A percentile compares a stretch with the other conserved stretches of the same genome.
Evolutionary conservation across 129 eudicot genomes (phyloP).

Genomic region (Flaveria bidentis): DNA sequence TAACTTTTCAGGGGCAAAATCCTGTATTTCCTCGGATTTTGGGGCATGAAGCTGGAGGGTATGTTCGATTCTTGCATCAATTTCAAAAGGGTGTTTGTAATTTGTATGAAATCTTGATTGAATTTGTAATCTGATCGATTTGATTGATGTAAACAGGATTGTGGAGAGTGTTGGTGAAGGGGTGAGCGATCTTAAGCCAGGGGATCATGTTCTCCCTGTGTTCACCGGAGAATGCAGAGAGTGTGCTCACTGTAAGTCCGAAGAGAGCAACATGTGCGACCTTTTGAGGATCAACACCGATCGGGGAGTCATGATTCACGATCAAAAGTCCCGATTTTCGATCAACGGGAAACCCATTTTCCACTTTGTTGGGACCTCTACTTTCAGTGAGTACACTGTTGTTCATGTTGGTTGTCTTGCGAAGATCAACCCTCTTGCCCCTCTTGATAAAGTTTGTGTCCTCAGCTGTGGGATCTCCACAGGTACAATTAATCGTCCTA

Average conservation of each 20-base stretch:
- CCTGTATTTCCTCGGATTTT: conserved; percentile 78
- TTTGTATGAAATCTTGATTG: neutral
- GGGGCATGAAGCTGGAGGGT: conserved; percentile 97
- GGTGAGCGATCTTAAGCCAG: conserved; percentile 65
- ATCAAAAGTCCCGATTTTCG: conserved; percentile 63
- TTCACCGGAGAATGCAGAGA: conserved; percentile 87
- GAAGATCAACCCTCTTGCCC: conserved; percentile 82
- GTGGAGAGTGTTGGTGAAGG: conserved; percentile 95
- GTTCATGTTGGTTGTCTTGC: conserved; percentile 76
- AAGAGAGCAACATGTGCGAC: conserved; percentile 87
- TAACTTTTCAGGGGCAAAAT: conserved; percentile 61
- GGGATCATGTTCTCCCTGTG: conserved; percentile 90
- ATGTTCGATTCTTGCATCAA: conserved; percentile 22
- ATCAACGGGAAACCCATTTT: conserved; percentile 73
- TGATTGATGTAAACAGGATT: conserved; percentile 35
- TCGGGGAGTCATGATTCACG: conserved; percentile 74
- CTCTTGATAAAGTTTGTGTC: conserved; percentile 84
- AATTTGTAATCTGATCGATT: neutral
- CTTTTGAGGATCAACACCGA: conserved; percentile 84
- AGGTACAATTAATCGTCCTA: conserved; percentile 54
- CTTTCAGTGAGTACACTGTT: conserved; percentile 88
- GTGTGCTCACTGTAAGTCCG: conserved; percentile 80
- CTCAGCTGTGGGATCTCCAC: conserved; percentile 90
- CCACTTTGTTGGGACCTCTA: conserved; percentile 85
- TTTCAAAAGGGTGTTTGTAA: neutral